A percentile compares a stretch with the other conserved stretches of the same genome.
Evolutionary conservation across 1,139 yeast species (phyloP).

Genomic region (Candida glucosophila): DNA sequence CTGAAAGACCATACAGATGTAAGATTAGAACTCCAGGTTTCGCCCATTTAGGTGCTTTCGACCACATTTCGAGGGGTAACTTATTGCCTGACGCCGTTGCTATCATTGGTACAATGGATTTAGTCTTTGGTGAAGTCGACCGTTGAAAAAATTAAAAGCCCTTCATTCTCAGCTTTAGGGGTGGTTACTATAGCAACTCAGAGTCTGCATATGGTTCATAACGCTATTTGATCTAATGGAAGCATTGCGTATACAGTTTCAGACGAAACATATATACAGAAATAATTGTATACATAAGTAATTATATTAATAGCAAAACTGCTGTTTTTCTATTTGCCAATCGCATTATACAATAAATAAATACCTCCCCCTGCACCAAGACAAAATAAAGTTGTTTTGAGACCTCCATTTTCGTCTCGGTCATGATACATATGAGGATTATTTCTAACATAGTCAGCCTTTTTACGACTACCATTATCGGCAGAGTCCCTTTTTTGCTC

Average conservation of each 20-base stretch:
- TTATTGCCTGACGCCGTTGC: slow-evolving; percentile 91
- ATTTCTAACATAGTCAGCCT: neutral
- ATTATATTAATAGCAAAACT: no score
- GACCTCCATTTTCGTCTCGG: slow-evolving; percentile 17
- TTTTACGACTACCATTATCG: neutral
- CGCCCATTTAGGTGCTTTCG: slow-evolving; percentile 84
- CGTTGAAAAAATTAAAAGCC: no score
- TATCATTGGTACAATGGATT: slow-evolving; percentile 91
- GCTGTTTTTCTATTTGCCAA: slow-evolving; percentile 1
- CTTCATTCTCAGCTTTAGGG: no score
- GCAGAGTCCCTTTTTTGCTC: slow-evolving; percentile 1
- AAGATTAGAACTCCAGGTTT: slow-evolving; percentile 92
- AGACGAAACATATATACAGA: no score
- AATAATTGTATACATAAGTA: no score
- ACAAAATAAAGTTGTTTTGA: slow-evolving; percentile 1
- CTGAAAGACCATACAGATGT: slow-evolving; percentile 88
- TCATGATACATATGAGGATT: slow-evolving; percentile 28
- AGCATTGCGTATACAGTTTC: no score
- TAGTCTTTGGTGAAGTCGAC: slow-evolving; percentile 91
- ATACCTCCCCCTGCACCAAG: slow-evolving; percentile 24
- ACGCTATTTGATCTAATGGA: no score
- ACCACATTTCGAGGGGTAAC: slow-evolving; percentile 78
- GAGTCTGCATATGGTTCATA: no score
- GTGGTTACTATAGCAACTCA: no score
- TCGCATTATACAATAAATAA: slow-evolving; percentile 14